These are phyloP conservation scores for Boletus tomentosulus DNA, from an alignment of 768 basidiomycete genomes.

Conservation along the genomic window DNA sequence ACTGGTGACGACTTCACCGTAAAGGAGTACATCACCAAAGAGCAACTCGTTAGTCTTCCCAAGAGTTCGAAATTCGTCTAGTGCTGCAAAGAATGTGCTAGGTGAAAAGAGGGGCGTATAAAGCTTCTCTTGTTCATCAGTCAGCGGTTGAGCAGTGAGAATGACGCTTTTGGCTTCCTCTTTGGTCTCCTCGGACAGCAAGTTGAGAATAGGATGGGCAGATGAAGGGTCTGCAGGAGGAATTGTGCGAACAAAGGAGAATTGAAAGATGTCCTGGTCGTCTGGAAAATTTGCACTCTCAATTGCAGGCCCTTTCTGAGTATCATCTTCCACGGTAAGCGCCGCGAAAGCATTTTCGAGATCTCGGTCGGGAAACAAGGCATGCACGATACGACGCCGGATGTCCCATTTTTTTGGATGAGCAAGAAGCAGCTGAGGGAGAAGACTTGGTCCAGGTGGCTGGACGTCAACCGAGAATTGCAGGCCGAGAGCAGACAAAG, in stretches of 20 bases:
- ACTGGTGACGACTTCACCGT: constrained; percentile 87
- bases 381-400: constrained; percentile 11
- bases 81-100: constrained; percentile 50
- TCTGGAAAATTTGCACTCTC: constrained; percentile 47
- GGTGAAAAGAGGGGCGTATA: constrained; percentile 74
- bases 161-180: constrained; percentile 54
- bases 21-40: constrained; percentile 75
- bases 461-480: constrained; percentile 2
- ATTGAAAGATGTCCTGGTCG: constrained; percentile 65
- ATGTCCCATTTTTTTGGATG: constrained; percentile 22
- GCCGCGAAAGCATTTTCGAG: constrained; percentile 42
- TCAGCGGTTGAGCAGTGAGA: constrained; percentile 48
- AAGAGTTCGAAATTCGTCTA: constrained; percentile 32
- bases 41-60: constrained; percentile 39
- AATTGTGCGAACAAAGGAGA: constrained; percentile 39
- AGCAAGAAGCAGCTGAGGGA: constrained; percentile 30
- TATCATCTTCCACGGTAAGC: constrained; percentile 43
- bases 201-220: constrained; percentile 12
- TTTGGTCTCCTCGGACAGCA: constrained; percentile 26
- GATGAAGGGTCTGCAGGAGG: constrained; percentile 25
- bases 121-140: constrained; percentile 32
- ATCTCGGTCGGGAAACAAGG: constrained; percentile 18
- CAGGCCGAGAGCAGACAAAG: constrained; percentile 27
- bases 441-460: constrained; percentile 1
- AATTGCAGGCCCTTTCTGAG: constrained; percentile 25